Conservation (phyloP, 2,329 filamentous ascomycete genomes). For the Paracorniculantispora psalliotae region DNA sequence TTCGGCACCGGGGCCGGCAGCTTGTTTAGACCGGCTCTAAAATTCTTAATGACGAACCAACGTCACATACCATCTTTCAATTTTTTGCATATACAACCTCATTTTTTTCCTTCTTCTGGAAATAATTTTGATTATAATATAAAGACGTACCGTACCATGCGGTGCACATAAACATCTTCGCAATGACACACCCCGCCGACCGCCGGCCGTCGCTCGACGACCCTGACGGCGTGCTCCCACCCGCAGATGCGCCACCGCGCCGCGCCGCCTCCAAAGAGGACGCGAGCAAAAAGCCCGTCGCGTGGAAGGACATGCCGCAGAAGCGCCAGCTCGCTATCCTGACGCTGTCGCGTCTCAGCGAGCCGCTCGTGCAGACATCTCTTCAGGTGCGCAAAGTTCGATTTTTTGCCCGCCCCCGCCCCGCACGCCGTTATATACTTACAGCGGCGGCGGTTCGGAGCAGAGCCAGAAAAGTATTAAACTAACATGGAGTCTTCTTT, state of each 20-base stretch:
- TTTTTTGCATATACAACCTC: neutral
- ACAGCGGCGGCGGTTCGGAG: no score
- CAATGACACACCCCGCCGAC: neutral
- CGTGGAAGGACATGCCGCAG: constrained; percentile 67
- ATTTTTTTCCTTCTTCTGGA: neutral
- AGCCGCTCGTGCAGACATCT: constrained; percentile 76
- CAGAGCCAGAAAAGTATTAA: no score
- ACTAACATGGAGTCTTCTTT: no score
- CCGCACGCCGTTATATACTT: no score
- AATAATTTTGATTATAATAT: neutral
- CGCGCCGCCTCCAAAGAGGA: constrained; percentile 4
- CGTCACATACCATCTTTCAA: neutral
- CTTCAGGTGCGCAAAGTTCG: constrained; percentile 50
- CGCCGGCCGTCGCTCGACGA: neutral
- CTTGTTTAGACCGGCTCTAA: neutral
- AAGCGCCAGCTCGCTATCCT: constrained; percentile 75
- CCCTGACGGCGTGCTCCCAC: constrained; percentile 6
- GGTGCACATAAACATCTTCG: neutral
- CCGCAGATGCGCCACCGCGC: neutral
- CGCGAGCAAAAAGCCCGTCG: constrained; percentile 18
- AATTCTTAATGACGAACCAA: neutral
- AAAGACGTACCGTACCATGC: neutral
- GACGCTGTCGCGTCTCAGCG: constrained; percentile 72
- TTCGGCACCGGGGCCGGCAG: constrained; percentile 7
- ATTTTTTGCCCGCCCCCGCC: neutral